Evolutionary conservation across 345 rosid species (phyloP).

Genomic region (Litchi chinensis): DNA sequence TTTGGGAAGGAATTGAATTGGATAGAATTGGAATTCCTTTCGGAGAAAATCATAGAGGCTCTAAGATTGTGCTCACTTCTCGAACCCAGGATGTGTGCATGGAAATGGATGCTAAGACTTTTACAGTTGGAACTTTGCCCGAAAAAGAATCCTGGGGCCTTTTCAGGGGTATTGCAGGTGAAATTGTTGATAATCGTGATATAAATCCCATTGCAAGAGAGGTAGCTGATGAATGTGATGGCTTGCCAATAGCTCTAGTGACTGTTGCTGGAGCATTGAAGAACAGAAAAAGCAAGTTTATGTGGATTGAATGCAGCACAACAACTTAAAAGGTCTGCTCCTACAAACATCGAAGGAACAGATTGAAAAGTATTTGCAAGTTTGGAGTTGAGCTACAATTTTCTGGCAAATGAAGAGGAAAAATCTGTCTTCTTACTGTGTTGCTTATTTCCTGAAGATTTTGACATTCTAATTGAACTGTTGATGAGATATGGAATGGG

Average conservation of each 20-base stretch:
- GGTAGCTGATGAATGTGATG: conserved; percentile 12
- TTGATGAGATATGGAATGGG: conserved; percentile 14
- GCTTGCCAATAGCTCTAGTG: conserved; percentile 14
- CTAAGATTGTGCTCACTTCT: background rate
- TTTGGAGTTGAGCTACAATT: background rate
- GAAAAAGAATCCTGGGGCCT: conserved; percentile 12
- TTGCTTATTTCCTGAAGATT: conserved; percentile 21
- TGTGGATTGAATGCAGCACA: conserved; percentile 3
- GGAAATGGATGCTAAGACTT: background rate
- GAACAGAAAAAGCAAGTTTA: background rate
- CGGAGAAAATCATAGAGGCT: background rate
- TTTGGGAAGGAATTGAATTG: conserved; percentile 2
- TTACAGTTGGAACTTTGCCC: background rate
- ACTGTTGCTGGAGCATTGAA: conserved; percentile 10
- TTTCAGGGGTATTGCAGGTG: background rate
- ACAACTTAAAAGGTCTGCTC: background rate
- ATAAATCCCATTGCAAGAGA: conserved; percentile 7
- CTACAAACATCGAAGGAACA: background rate
- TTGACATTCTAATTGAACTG: conserved; percentile 3
- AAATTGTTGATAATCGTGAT: background rate
- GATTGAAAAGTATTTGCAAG: background rate
- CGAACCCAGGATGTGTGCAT: background rate
- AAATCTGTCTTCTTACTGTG: conserved; percentile 12
- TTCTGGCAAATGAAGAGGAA: background rate
- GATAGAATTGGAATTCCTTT: background rate